Evolutionary conservation across 441 rosid species (phyloP).

Genomic region (Pelargonium australe): DNA sequence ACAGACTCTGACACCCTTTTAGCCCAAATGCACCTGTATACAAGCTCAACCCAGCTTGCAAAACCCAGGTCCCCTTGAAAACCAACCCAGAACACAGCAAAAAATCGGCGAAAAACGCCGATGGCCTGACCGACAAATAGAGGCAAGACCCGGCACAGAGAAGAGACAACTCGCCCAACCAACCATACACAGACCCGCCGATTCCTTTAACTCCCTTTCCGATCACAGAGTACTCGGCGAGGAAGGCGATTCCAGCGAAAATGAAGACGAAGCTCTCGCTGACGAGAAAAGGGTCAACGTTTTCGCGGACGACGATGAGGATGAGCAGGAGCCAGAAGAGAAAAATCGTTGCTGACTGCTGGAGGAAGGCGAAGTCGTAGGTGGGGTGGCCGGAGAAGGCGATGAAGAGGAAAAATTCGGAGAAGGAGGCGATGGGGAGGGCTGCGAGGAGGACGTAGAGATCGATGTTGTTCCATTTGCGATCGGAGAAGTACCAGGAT

Average conservation of each 20-base stretch:
- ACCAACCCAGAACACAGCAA: conserved; percentile 42
- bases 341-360: conserved; percentile 32
- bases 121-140: conserved; percentile 40
- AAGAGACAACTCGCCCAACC: conserved; percentile 37
- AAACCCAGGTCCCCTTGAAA: conserved; percentile 48
- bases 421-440: conserved; percentile 52
- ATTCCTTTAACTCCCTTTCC: conserved; percentile 42
- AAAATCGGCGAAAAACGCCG: conserved; percentile 47
- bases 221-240: conserved; percentile 33
- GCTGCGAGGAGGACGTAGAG: conserved; percentile 40
- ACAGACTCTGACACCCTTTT: conserved; percentile 38
- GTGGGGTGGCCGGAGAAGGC: conserved; percentile 40
- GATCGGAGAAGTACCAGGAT: conserved; percentile 44
- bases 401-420: conserved; percentile 41
- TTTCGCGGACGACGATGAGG: conserved; percentile 31
- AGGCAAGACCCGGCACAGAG: conserved; percentile 46
- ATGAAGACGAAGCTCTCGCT: conserved; percentile 30
- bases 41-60: conserved; percentile 47
- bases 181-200: conserved; percentile 31
- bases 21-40: conserved; percentile 39
- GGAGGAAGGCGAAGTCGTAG: conserved; percentile 43
- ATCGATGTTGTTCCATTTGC: conserved; percentile 42
- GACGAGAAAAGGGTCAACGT: conserved; percentile 23
- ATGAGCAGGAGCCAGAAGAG: conserved; percentile 41
- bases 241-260: conserved; percentile 33